phyloP scores from a whole-genome alignment of 164 flowering plant species.

The Vitis cinerea region DNA sequence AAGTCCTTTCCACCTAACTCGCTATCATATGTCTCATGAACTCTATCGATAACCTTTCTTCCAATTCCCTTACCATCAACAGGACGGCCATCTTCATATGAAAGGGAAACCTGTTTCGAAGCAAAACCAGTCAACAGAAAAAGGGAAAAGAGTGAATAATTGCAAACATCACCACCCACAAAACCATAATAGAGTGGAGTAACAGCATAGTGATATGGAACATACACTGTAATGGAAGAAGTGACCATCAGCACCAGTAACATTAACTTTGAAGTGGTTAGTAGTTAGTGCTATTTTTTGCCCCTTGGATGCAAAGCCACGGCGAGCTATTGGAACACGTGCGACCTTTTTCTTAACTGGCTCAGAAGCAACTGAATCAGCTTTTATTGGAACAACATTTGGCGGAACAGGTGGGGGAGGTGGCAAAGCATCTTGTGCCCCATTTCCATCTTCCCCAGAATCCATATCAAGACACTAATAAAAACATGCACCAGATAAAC shows the following conservation, averaged over 20 bases:
- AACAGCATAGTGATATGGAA: background rate
- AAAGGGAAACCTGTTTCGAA: conserved; percentile 56
- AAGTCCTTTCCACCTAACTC: conserved; percentile 73
- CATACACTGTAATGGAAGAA: conserved; percentile 94
- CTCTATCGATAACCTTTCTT: conserved; percentile 68
- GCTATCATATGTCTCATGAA: conserved; percentile 62
- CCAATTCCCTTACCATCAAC: conserved; percentile 88
- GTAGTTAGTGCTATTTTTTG: conserved; percentile 55
- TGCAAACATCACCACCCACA: background rate
- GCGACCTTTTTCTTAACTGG: conserved; percentile 36
- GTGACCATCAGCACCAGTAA: conserved; percentile 48
- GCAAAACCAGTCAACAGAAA: background rate
- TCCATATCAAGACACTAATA: conserved; percentile 14
- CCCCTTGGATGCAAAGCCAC: conserved; percentile 66
- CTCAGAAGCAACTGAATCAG: conserved; percentile 21
- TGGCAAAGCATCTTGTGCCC: conserved; percentile 41
- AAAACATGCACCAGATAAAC: background rate
- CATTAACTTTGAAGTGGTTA: conserved; percentile 80
- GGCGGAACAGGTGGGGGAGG: conserved; percentile 84
- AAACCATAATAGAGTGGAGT: background rate
- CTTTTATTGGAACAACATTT: conserved; percentile 52
- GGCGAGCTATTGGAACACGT: conserved; percentile 64
- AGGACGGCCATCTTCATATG: conserved; percentile 86
- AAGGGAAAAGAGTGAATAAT: background rate
- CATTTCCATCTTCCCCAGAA: conserved; percentile 9